Percentiles rank a stretch among this genome's conserved stretches.
These are phyloP conservation scores for Peniophora sp. DNA, from an alignment of 1,284 basidiomycete genomes.

Conservation along the genomic window DNA sequence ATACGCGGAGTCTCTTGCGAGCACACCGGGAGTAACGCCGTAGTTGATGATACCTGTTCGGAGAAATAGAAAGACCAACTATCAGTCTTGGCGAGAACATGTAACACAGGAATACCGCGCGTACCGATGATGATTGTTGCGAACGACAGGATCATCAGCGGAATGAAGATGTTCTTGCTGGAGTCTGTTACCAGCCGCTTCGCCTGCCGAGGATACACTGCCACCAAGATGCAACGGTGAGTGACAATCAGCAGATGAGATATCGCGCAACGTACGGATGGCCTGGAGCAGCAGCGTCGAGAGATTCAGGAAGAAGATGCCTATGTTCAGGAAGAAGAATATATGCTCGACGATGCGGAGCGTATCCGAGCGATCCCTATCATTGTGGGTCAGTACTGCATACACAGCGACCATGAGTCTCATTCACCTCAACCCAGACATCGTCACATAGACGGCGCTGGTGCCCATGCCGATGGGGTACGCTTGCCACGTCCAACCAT, in stretches of 20 bases:
- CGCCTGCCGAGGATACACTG: conserved; percentile 38
- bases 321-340: conserved; percentile 40
- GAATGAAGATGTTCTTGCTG: conserved; percentile 37
- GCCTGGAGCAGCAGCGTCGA: conserved; percentile 34
- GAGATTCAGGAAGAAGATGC: conserved; percentile 33
- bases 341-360: conserved; percentile 31
- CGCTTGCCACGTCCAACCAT: conserved; percentile 1
- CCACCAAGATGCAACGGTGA: background rate
- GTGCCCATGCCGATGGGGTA: conserved; percentile 46
- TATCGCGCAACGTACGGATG: conserved; percentile 23
- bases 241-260: background rate
- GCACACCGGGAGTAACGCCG: conserved; percentile 25
- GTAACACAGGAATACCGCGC: no score
- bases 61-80: no score
- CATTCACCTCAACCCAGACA: conserved; percentile 28
- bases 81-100: no score
- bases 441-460: conserved; percentile 38
- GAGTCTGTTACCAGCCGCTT: conserved; percentile 35
- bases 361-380: conserved; percentile 17
- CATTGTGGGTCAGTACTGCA: no score
- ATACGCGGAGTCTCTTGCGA: conserved; percentile 16
- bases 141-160: conserved; percentile 40
- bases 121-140: conserved; percentile 41
- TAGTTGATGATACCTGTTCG: conserved; percentile 31
- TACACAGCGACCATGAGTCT: no score